Conservation (phyloP, 2,329 filamentous ascomycete species). For the Penicillium sp. region DNA sequence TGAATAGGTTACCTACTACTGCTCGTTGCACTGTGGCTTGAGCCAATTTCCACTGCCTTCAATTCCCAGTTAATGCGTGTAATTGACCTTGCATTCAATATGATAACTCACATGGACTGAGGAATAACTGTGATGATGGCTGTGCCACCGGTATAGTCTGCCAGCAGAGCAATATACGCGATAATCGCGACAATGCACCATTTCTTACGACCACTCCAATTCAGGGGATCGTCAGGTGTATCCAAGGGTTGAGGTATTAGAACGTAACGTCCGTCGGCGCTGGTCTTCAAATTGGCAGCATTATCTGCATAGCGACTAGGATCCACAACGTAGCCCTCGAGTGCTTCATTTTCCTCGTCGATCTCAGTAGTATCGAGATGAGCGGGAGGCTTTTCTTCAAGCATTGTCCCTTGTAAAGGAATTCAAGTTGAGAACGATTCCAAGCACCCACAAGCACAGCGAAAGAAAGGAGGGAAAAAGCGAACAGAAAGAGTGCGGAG, state of each 20-base stretch:
- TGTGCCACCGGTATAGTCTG: constrained; percentile 55
- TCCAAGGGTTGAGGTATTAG: constrained; percentile 60
- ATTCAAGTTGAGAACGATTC: too few relatives aligned
- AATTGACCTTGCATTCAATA: background rate
- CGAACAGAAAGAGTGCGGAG: background rate
- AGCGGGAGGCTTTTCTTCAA: constrained; percentile 3
- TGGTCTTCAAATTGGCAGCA: constrained; percentile 37
- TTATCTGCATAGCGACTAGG: constrained; percentile 23
- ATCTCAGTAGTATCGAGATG: constrained; percentile 5
- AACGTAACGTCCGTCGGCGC: constrained; percentile 46
- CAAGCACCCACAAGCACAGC: background rate
- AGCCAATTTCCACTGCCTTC: constrained; percentile 53
- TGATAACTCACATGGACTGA: constrained; percentile 44
- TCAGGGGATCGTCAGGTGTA: constrained; percentile 58
- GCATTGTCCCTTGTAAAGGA: background rate
- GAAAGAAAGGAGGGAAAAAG: background rate
- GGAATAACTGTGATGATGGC: constrained; percentile 51
- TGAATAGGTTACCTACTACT: constrained; percentile 58
- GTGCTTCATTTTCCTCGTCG: constrained; percentile 21
- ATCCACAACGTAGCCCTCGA: constrained; percentile 23
- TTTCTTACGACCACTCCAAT: constrained; percentile 58
- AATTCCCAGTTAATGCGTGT: background rate
- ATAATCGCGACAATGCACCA: constrained; percentile 55
- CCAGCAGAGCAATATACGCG: constrained; percentile 51
- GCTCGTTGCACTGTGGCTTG: constrained; percentile 57